phyloP scores from a whole-genome alignment of 345 rosid genomes.

The Brassica juncea region DNA sequence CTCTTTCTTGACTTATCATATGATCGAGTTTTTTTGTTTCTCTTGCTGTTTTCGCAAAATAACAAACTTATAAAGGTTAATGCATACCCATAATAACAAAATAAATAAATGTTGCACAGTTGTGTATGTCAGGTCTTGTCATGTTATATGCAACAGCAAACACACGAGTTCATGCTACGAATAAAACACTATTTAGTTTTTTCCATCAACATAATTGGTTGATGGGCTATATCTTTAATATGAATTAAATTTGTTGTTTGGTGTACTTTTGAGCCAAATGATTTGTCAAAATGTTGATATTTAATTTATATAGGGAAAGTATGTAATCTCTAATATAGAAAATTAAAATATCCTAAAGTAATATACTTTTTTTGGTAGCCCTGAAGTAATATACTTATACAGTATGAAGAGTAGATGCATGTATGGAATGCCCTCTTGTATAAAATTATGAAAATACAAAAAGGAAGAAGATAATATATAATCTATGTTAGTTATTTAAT shows the following conservation, averaged over 20 bases:
- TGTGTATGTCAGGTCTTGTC: constrained; percentile 1
- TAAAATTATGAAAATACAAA: neutral
- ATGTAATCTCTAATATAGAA: constrained; percentile 14
- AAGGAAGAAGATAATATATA: constrained; percentile 28
- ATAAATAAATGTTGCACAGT: neutral
- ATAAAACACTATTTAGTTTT: neutral
- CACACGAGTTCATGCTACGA: constrained; percentile 10
- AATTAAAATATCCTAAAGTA: constrained; percentile 30
- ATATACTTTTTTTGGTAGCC: neutral
- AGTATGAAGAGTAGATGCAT: constrained; percentile 34
- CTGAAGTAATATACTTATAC: no score
- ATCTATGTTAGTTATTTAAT: constrained; percentile 14
- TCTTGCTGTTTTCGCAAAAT: neutral
- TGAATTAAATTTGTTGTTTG: constrained; percentile 10
- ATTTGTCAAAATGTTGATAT: constrained; percentile 7
- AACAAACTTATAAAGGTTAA: neutral
- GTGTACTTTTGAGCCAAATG: constrained; percentile 32
- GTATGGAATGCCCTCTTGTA: constrained; percentile 18
- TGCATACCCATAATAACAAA: neutral
- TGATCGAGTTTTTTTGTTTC: neutral
- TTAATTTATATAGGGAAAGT: neutral
- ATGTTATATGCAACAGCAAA: neutral
- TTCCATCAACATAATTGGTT: constrained; percentile 16
- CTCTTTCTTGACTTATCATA: neutral
- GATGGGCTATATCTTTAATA: constrained; percentile 21